These are phyloP conservation scores for Golubevia pallescens DNA, from an alignment of 1,284 basidiomycete genomes.

Conservation along the genomic window DNA sequence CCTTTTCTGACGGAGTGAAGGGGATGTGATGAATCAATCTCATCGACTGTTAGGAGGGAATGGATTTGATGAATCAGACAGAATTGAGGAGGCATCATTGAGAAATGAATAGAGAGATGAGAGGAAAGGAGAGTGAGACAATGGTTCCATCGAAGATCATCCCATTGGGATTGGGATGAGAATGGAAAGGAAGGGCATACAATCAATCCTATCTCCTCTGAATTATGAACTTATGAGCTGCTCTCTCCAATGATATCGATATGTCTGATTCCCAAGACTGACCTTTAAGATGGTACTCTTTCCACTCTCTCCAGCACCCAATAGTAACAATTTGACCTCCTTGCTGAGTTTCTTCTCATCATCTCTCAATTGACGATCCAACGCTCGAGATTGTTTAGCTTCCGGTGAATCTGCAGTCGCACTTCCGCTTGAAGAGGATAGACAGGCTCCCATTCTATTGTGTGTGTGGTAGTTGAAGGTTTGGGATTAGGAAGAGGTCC, in stretches of 20 bases:
- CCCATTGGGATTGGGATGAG: not conserved
- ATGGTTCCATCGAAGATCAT: too few relatives aligned
- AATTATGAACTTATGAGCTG: too few relatives aligned
- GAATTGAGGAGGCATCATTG: not conserved
- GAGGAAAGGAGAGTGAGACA: not conserved
- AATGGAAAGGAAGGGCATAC: too few relatives aligned
- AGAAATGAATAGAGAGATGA: not conserved
- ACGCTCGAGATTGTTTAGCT: conserved; percentile 18
- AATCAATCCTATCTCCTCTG: too few relatives aligned
- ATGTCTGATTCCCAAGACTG: conserved; percentile 28
- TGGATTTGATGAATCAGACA: conserved; percentile 5
- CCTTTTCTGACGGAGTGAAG: conserved; percentile 77
- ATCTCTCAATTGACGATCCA: conserved; percentile 37
- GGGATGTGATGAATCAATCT: conserved; percentile 81
- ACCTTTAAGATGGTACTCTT: conserved; percentile 91
- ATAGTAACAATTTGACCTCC: conserved; percentile 69
- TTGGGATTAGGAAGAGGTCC: too few relatives aligned
- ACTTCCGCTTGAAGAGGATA: too few relatives aligned
- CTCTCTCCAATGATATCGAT: too few relatives aligned
- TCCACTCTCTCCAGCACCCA: conserved; percentile 91
- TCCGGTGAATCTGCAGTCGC: conserved; percentile 18
- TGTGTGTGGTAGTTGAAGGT: too few relatives aligned
- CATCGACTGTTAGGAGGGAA: conserved; percentile 74
- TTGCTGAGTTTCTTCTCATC: conserved; percentile 37
- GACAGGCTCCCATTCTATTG: too few relatives aligned